A percentile compares a stretch with the other conserved stretches of the same genome.
Evolutionary conservation across 345 rosid species (phyloP).

Genomic region (Citrus cavaleriei): DNA sequence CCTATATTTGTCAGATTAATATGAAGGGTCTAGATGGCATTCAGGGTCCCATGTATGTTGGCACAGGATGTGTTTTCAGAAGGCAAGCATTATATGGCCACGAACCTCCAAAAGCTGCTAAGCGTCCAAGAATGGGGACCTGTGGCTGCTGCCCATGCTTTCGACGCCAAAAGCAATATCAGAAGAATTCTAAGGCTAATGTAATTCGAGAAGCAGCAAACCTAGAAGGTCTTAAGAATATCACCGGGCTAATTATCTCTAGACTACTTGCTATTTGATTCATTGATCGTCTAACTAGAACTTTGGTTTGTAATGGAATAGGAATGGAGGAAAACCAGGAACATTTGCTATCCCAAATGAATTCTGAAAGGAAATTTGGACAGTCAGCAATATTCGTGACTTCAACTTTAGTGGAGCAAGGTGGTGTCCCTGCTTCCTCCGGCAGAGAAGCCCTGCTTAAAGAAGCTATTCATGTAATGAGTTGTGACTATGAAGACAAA

Average conservation of each 20-base stretch:
- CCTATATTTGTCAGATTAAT: slow-evolving; percentile 41
- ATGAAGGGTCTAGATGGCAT: slow-evolving; percentile 86
- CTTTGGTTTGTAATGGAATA: slow-evolving; percentile 6
- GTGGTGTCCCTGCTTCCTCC: slow-evolving; percentile 96
- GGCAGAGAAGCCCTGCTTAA: slow-evolving; percentile 85
- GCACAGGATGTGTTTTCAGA: slow-evolving; percentile 94
- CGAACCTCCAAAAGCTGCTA: slow-evolving; percentile 81
- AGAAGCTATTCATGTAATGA: slow-evolving; percentile 97
- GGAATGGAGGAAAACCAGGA: slow-evolving; percentile 69
- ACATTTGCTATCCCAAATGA: slow-evolving; percentile 78
- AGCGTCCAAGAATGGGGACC: slow-evolving; percentile 91
- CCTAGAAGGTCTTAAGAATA: slow-evolving; percentile 49
- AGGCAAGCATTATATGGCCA: slow-evolving; percentile 92
- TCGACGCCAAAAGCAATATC: slow-evolving; percentile 49
- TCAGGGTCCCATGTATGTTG: slow-evolving; percentile 95
- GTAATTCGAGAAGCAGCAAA: slow-evolving; percentile 43
- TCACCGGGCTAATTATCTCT: background rate
- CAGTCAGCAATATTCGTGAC: slow-evolving; percentile 84
- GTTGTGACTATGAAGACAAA: slow-evolving; percentile 96
- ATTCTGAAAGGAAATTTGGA: slow-evolving; percentile 86
- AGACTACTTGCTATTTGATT: background rate
- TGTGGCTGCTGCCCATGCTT: slow-evolving; percentile 94
- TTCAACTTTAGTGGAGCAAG: slow-evolving; percentile 86
- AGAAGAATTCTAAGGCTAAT: slow-evolving; percentile 40
- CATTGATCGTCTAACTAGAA: background rate